phyloP scores from a whole-genome alignment of 805 yeast species.

The Nakazawaea ishiwadae region DNA sequence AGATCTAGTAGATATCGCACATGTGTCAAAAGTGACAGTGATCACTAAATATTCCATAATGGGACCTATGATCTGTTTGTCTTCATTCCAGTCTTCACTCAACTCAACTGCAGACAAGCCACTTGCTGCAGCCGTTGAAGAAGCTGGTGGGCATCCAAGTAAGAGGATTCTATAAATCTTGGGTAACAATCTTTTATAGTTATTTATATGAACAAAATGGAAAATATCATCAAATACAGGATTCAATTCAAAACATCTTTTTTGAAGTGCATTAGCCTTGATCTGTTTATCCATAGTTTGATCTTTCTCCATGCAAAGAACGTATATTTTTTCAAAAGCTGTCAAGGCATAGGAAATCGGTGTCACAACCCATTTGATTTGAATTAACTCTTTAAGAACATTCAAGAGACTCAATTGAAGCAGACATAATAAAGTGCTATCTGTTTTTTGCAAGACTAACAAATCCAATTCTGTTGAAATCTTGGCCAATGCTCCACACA shows the following conservation, averaged over 20 bases:
- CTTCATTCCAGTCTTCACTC: neutral
- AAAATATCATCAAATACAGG: neutral
- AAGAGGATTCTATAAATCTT: neutral
- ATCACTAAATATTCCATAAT: constrained; percentile 1
- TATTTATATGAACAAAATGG: neutral
- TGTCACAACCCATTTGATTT: constrained; percentile 2
- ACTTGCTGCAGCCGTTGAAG: no score
- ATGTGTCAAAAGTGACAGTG: neutral
- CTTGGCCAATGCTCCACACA: no score
- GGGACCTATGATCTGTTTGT: neutral
- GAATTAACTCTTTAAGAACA: neutral
- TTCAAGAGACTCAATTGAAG: no score
- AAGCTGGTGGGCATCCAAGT: no score
- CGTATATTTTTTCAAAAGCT: neutral
- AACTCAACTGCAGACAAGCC: no score
- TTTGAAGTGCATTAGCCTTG: no score
- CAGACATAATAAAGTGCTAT: no score
- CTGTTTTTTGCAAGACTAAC: no score
- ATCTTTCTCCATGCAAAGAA: neutral
- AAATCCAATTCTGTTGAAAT: no score
- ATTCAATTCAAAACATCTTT: no score
- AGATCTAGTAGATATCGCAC: neutral
- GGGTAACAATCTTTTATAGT: neutral
- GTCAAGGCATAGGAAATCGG: neutral
- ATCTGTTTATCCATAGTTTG: no score